phyloP scores from a whole-genome alignment of 2,329 filamentous ascomycete genomes.

The Xylaria sp. region DNA sequence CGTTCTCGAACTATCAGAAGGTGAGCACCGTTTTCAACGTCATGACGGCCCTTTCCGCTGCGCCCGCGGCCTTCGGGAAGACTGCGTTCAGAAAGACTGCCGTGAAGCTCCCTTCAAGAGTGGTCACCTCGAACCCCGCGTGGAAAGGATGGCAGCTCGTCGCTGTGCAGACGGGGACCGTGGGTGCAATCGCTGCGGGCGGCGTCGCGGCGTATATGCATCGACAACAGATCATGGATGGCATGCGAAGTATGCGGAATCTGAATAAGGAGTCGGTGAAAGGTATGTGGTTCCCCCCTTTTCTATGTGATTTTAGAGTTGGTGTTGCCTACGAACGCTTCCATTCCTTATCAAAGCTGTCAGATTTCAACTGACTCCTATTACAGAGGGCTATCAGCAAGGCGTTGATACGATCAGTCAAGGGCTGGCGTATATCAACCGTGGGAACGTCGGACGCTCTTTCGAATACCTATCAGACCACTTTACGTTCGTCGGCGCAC shows the following conservation, averaged over 20 bases:
- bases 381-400: slow-evolving; percentile 58
- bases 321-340: neutral
- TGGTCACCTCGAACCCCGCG: slow-evolving; percentile 48
- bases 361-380: neutral
- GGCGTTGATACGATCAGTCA: slow-evolving; percentile 61
- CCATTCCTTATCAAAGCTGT: neutral
- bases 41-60: slow-evolving; percentile 64
- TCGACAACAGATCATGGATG: slow-evolving; percentile 70
- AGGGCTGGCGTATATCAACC: slow-evolving; percentile 66
- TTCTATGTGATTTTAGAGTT: neutral
- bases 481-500: slow-evolving; percentile 83
- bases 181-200: slow-evolving; percentile 82
- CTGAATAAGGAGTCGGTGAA: slow-evolving; percentile 60
- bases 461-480: slow-evolving; percentile 84
- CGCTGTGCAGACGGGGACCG: slow-evolving; percentile 82
- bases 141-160: slow-evolving; percentile 70
- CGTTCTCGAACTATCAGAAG: slow-evolving; percentile 68
- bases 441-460: slow-evolving; percentile 70
- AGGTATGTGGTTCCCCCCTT: slow-evolving; percentile 12
- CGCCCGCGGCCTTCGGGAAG: slow-evolving; percentile 56
- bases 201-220: slow-evolving; percentile 85
- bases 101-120: slow-evolving; percentile 35
- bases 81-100: slow-evolving; percentile 50
- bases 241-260: slow-evolving; percentile 57
- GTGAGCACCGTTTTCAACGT: slow-evolving; percentile 66